Conservation (phyloP, 257 asterid genomes). For the Gentiana dahurica region DNA sequence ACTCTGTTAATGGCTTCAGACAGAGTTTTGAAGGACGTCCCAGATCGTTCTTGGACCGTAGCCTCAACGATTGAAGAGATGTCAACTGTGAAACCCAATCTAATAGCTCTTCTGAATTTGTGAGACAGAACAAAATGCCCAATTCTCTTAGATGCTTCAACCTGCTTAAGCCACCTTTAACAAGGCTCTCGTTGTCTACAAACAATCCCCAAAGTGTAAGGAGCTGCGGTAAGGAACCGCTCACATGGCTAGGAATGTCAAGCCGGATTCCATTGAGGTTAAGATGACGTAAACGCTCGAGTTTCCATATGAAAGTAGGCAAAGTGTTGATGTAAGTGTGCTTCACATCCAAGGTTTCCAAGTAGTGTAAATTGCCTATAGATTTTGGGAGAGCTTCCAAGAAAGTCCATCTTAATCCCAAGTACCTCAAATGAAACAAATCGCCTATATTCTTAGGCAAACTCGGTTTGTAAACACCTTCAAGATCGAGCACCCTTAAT, state of each 20-base stretch:
- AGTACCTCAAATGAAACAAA: conserved; percentile 19
- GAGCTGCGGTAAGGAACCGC: conserved; percentile 14
- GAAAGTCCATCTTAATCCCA: conserved; percentile 40
- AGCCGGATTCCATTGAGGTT: conserved; percentile 19
- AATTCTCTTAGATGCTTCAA: conserved; percentile 16
- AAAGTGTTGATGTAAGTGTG: conserved; percentile 22
- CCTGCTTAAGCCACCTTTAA: conserved; percentile 9
- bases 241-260: conserved; percentile 15
- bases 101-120: conserved; percentile 7
- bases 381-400: conserved; percentile 25
- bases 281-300: conserved; percentile 24
- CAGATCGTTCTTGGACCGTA: conserved; percentile 20
- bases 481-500: conserved; percentile 35
- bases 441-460: conserved; percentile 30
- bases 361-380: conserved; percentile 15
- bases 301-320: conserved; percentile 25
- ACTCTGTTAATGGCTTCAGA: conserved; percentile 5
- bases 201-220: conserved; percentile 25
- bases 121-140: conserved; percentile 16
- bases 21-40: conserved; percentile 19
- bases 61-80: conserved; percentile 16
- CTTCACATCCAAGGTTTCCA: conserved; percentile 27
- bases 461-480: conserved; percentile 28
- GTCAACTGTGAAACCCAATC: conserved; percentile 17
- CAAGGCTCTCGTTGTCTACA: conserved; percentile 9